phyloP scores from a whole-genome alignment of 2,329 filamentous ascomycete genomes.

The Diaporthe batatas region DNA sequence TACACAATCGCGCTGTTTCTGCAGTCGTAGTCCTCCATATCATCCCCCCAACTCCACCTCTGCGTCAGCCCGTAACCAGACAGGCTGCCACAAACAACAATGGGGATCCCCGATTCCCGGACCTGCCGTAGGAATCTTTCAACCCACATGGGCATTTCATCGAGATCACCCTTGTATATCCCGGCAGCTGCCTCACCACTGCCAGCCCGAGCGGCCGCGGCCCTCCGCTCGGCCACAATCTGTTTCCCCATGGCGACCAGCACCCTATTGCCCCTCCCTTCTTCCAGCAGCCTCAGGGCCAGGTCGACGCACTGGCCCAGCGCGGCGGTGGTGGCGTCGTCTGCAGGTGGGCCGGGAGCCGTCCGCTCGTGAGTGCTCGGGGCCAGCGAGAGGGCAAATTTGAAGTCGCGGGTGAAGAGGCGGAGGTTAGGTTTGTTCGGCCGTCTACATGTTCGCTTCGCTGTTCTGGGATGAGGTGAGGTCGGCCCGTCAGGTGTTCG shows the following conservation, averaged over 20 bases:
- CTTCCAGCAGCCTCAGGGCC: not conserved
- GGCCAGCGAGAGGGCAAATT: not conserved
- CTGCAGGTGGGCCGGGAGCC: not conserved
- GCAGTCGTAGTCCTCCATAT: constrained; percentile 19
- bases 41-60: not conserved
- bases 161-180: not conserved
- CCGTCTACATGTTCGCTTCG: not conserved
- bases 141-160: not conserved
- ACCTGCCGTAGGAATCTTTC: not conserved
- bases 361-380: not conserved
- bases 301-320: constrained; percentile 6
- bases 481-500: too few relatives aligned
- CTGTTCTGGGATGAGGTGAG: too few relatives aligned
- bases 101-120: not conserved
- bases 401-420: constrained; percentile 11
- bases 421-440: not conserved
- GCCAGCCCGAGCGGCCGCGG: not conserved
- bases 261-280: not conserved
- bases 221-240: constrained; percentile 16
- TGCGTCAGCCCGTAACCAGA: constrained; percentile 16
- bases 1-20: constrained; percentile 5
- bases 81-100: not conserved
- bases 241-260: not conserved
- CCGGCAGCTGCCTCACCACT: not conserved
- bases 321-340: not conserved